Conservation (phyloP, 768 basidiomycete genomes). For the Calocybe indica region DNA sequence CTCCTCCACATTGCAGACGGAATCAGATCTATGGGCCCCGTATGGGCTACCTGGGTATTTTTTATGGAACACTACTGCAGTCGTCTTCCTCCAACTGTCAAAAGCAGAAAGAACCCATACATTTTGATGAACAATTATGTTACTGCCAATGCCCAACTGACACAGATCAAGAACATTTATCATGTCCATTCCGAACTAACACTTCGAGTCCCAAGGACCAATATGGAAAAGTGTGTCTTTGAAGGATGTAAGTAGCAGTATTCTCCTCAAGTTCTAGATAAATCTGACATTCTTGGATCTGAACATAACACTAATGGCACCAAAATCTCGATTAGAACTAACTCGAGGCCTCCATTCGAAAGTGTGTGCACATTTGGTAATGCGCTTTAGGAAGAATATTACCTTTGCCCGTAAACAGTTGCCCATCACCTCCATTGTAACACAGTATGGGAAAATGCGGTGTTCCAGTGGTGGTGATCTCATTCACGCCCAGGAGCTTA, state of each 20-base stretch:
- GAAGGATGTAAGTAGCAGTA: slow-evolving; percentile 3
- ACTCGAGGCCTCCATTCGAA: too few species aligned
- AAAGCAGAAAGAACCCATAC: slow-evolving; percentile 17
- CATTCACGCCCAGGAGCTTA: background rate
- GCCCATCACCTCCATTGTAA: background rate
- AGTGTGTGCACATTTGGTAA: background rate
- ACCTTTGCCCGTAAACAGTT: slow-evolving; percentile 8
- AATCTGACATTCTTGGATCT: background rate
- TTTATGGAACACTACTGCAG: slow-evolving; percentile 32
- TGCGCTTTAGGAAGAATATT: slow-evolving; percentile 4
- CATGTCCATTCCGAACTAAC: slow-evolving; percentile 13
- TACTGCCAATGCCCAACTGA: slow-evolving; percentile 11
- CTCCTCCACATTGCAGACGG: slow-evolving; percentile 29
- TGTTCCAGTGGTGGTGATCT: background rate
- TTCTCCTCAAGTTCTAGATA: slow-evolving; percentile 7
- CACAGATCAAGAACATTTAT: slow-evolving; percentile 11
- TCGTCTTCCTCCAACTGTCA: slow-evolving; percentile 16
- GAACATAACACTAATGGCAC: too few species aligned
- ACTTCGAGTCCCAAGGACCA: slow-evolving; percentile 3
- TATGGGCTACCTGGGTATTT: slow-evolving; percentile 34
- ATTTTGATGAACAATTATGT: slow-evolving; percentile 9
- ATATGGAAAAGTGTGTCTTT: background rate
- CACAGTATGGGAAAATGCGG: background rate
- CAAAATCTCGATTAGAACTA: too few species aligned
- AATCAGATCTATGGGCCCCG: slow-evolving; percentile 26